Evolutionary conservation across 2,329 filamentous ascomycete genomes (phyloP).

Genomic region (Aspergillus sp.): DNA sequence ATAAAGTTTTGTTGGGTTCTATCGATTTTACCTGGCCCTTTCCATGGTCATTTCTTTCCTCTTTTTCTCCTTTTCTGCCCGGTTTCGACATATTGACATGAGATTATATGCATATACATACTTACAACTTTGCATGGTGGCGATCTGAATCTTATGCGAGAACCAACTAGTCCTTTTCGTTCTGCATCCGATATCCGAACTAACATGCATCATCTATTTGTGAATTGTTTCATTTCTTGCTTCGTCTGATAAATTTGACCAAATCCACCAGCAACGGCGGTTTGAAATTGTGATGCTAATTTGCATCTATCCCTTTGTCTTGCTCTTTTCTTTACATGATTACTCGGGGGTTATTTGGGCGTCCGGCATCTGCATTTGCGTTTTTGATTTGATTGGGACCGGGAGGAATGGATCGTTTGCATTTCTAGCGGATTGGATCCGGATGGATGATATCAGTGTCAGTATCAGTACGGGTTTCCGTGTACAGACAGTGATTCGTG

Average conservation of each 20-base stretch:
- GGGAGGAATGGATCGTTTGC: conserved; percentile 15
- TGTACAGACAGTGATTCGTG: too few species aligned
- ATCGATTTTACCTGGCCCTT: not conserved
- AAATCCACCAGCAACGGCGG: not conserved
- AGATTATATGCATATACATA: conserved; percentile 1
- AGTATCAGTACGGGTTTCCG: too few species aligned
- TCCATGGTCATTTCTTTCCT: not conserved
- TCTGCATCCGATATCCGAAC: not conserved
- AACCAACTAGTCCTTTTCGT: not conserved
- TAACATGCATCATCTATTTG: not conserved
- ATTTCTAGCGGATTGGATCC: conserved; percentile 13
- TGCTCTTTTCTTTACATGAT: too few species aligned
- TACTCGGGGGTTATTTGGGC: too few species aligned
- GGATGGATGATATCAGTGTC: too few species aligned
- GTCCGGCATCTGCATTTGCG: too few species aligned
- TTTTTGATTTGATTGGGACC: conserved; percentile 2
- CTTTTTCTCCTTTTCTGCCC: not conserved
- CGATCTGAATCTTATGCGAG: not conserved
- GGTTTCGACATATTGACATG: not conserved
- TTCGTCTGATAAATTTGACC: not conserved
- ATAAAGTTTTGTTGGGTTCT: not conserved
- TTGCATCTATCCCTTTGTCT: too few species aligned
- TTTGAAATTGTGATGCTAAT: not conserved
- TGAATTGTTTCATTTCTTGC: not conserved
- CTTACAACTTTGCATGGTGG: conserved; percentile 1